Percentiles rank a stretch among this genome's conserved stretches.
Evolutionary conservation across 2,329 filamentous ascomycete species (phyloP).

Genomic region (Furcasterigmium sp.): DNA sequence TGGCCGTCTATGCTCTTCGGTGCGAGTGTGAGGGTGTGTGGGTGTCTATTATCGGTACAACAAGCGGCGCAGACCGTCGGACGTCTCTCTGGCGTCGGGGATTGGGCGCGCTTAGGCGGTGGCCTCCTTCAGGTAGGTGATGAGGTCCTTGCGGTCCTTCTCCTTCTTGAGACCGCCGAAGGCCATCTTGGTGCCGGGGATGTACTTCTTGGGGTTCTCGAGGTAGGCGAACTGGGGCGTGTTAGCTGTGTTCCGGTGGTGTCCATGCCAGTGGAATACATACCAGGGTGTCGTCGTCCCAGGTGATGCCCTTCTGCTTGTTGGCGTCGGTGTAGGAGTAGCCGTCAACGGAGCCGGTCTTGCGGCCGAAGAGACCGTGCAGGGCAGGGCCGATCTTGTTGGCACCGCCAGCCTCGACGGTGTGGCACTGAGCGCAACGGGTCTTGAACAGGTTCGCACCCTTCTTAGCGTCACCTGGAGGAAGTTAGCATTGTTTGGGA

Average conservation of each 20-base stretch:
- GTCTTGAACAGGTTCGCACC: constrained; percentile 99
- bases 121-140: constrained; percentile 73
- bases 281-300: constrained; percentile 83
- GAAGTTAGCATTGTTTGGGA: background rate
- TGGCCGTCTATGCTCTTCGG: background rate
- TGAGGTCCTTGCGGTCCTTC: constrained; percentile 98
- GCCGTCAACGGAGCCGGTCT: constrained; percentile 85
- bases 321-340: constrained; percentile 99
- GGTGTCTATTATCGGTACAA: constrained; percentile 4
- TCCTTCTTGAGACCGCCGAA: constrained; percentile 99
- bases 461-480: constrained; percentile 83
- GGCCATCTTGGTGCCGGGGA: constrained; percentile 99
- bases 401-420: constrained; percentile 78
- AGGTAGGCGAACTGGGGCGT: constrained; percentile 80
- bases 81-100: background rate
- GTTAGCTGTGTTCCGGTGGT: too few relatives aligned
- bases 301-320: constrained; percentile 91
- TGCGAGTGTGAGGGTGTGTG: background rate
- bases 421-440: constrained; percentile 98
- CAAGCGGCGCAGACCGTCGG: too few relatives aligned
- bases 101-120: constrained; percentile 53
- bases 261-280: constrained; percentile 28
- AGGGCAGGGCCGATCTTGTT: constrained; percentile 99
- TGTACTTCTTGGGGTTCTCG: constrained; percentile 99
- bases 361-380: constrained; percentile 95